These are phyloP conservation scores for Penicillium soppii DNA, from an alignment of 495 filamentous ascomycete species.

Conservation along the genomic window DNA sequence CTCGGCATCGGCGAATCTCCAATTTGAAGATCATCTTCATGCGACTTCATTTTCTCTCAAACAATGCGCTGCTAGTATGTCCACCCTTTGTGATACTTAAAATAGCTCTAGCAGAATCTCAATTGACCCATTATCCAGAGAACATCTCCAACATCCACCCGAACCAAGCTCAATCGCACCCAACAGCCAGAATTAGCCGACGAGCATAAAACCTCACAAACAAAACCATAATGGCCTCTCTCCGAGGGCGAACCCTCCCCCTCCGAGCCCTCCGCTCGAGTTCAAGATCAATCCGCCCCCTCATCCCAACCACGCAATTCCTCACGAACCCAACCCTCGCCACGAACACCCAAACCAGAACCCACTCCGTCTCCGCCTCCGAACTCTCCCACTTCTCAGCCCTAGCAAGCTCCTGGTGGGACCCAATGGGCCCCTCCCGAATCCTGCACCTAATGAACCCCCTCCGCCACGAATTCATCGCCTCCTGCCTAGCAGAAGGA, in stretches of 20 bases:
- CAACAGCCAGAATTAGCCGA: background rate
- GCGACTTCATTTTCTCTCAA: constrained; percentile 9
- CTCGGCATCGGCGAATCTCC: constrained; percentile 12
- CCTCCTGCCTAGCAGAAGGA: constrained; percentile 57
- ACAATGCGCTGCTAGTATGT: constrained; percentile 8
- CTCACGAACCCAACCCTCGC: constrained; percentile 3
- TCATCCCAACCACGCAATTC: constrained; percentile 5
- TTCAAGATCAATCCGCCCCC: background rate
- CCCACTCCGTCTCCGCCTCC: constrained; percentile 68
- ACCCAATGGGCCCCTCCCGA: constrained; percentile 87
- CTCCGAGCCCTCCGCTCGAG: constrained; percentile 7
- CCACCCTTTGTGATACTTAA: background rate
- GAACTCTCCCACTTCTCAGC: constrained; percentile 93
- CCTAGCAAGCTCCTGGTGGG: constrained; percentile 96
- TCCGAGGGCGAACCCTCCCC: constrained; percentile 2
- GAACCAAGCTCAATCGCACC: constrained; percentile 4
- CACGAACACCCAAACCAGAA: background rate
- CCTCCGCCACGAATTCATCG: constrained; percentile 89
- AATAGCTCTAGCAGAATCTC: background rate
- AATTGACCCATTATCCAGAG: background rate
- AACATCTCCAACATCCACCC: background rate
- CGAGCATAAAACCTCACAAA: background rate
- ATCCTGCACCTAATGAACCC: constrained; percentile 98
- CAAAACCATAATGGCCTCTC: constrained; percentile 15
- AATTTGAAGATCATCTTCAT: constrained; percentile 21